phyloP scores from a whole-genome alignment of 257 asterid genomes.

The Misopates orontium region DNA sequence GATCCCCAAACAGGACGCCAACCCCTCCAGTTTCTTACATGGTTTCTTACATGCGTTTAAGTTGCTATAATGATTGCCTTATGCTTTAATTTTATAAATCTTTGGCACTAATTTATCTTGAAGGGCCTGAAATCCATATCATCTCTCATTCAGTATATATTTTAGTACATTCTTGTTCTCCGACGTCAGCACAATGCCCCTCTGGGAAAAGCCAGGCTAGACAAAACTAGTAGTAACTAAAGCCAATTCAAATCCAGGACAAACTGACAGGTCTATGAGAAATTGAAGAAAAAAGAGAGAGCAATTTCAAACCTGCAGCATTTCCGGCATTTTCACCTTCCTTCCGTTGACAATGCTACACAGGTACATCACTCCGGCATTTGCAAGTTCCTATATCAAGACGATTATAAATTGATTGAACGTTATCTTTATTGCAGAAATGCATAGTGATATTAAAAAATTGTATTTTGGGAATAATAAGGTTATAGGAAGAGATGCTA shows the following conservation, averaged over 20 bases:
- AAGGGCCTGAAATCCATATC: neutral
- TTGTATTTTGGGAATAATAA: neutral
- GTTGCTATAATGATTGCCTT: too few relatives aligned
- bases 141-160: neutral
- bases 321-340: conserved; percentile 60
- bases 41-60: too few relatives aligned
- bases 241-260: neutral
- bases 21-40: too few relatives aligned
- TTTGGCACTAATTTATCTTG: neutral
- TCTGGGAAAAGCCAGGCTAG: neutral
- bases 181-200: neutral
- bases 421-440: conserved; percentile 1
- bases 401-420: conserved; percentile 13
- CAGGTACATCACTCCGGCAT: conserved; percentile 75
- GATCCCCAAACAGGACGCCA: too few relatives aligned
- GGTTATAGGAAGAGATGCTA: neutral
- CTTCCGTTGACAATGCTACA: conserved; percentile 57
- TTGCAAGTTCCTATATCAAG: conserved; percentile 59
- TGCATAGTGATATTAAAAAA: conserved; percentile 7
- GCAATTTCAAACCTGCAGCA: conserved; percentile 53
- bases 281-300: neutral
- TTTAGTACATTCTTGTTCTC: neutral
- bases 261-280: neutral
- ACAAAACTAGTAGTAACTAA: neutral
- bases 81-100: neutral